These are phyloP conservation scores for Luvunga scandens DNA, from an alignment of 345 rosid genomes.

Conservation along the genomic window DNA sequence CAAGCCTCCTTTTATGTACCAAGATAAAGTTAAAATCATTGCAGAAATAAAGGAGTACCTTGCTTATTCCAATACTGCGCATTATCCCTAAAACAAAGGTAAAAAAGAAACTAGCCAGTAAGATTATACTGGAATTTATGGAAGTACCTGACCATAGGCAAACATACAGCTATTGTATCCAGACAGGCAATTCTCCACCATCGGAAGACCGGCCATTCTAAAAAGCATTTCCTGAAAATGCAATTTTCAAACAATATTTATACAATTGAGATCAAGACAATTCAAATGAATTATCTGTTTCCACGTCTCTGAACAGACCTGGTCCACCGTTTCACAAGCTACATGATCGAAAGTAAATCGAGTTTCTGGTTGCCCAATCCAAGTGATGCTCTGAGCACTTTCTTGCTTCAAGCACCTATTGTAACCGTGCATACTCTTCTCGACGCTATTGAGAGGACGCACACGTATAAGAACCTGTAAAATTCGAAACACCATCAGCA, in stretches of 20 bases:
- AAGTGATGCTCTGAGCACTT: constrained; percentile 68
- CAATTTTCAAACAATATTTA: not conserved
- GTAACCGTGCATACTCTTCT: constrained; percentile 64
- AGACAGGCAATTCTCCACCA: constrained; percentile 97
- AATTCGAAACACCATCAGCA: constrained; percentile 15
- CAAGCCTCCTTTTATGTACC: not conserved
- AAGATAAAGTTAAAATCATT: not conserved
- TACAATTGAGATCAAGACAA: not conserved
- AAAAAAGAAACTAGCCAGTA: not conserved
- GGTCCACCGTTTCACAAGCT: constrained; percentile 91
- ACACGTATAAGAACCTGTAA: constrained; percentile 74
- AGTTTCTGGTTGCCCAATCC: constrained; percentile 88
- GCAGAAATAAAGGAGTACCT: not conserved
- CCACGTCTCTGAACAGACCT: constrained; percentile 43
- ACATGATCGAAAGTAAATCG: constrained; percentile 88
- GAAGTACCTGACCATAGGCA: constrained; percentile 94
- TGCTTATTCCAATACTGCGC: not conserved
- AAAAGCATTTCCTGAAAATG: constrained; percentile 76
- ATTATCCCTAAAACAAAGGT: not conserved
- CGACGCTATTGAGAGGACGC: constrained; percentile 87
- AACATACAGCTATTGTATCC: constrained; percentile 98
- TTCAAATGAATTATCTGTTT: not conserved
- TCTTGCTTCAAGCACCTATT: constrained; percentile 92
- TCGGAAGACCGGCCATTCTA: constrained; percentile 82
- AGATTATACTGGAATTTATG: not conserved